These are phyloP conservation scores for Scopulariopsis brevicaulis DNA, from an alignment of 2,329 filamentous ascomycete genomes.

Conservation along the genomic window DNA sequence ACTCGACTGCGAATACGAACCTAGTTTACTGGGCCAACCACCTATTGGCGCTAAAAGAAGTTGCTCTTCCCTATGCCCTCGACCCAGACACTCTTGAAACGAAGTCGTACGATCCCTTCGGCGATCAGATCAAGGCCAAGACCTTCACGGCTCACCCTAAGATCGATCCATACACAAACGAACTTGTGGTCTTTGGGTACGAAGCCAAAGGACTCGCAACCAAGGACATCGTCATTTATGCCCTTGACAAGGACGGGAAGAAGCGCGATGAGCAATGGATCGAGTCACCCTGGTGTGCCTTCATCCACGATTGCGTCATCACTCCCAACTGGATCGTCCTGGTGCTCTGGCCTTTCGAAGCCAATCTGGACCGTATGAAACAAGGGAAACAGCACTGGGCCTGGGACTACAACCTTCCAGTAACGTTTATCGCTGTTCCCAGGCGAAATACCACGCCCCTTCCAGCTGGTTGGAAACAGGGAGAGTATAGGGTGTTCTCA, in stretches of 20 bases:
- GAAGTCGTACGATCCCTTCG: constrained; percentile 25
- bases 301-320: constrained; percentile 29
- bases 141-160: constrained; percentile 31
- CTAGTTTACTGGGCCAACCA: constrained; percentile 35
- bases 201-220: constrained; percentile 27
- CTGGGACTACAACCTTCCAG: constrained; percentile 13
- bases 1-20: constrained; percentile 35
- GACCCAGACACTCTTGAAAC: constrained; percentile 28
- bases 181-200: constrained; percentile 27
- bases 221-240: constrained; percentile 22
- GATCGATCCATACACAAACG: constrained; percentile 23
- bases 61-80: constrained; percentile 25
- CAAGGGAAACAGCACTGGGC: constrained; percentile 17
- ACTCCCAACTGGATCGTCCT: constrained; percentile 16
- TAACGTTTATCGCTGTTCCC: constrained; percentile 5
- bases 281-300: constrained; percentile 18
- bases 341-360: constrained; percentile 20
- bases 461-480: background rate
- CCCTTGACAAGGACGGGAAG: constrained; percentile 15
- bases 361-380: constrained; percentile 23
- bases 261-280: constrained; percentile 19
- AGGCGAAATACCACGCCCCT: background rate
- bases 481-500: background rate
- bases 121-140: constrained; percentile 22
- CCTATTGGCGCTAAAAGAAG: constrained; percentile 36